Evolutionary conservation across 1,139 yeast species (phyloP), one percentile per base, ranked within the genome.

Genomic region (Hyphopichia burtonii): DNA sequence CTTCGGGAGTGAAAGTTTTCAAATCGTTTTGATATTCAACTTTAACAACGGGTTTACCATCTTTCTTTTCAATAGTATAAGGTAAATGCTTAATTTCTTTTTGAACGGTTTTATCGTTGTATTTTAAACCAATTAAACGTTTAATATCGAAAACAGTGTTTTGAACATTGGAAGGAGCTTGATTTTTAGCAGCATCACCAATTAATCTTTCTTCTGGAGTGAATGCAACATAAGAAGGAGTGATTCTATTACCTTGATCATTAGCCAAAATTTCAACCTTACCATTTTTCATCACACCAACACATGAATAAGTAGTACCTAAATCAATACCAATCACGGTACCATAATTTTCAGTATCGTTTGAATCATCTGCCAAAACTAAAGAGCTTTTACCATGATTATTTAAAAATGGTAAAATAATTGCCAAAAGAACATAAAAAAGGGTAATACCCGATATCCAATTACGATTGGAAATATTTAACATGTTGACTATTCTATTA

Each of bases 121-220:
- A 88, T 60, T 84, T 81, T 58, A 85, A 82, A 52, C 96, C 96
- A 57, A 88, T 87, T 58, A 88, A 74, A 70, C 96, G 82, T 75
- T 88, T 88, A 60, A 86, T 84, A 64, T 88, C 96, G 55, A 86
- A 88, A 43, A 88, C 73, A 31, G 96, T 87, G 69, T 88, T 87
- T 49, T 68, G 59, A 36, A 90, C 90, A 63, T 87, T 87, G 37
- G 87, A 75, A 27, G 96, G 83, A 44, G 93, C 94, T 72, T 89
- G 96, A 71, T 88, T 89, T 77, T 89, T 89, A 40, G 96, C 96
- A 34, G 96, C 93, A 62, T 89, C 96, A 63, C 96, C 96, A 51
- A 89, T 91, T 52, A 89, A 78, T 68, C 96, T 83, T 72, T 87
- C 96, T 37, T 84, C 88, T 39, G 80, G 85, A 38, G 88, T 84